These are phyloP conservation scores for Arctostaphylos glauca DNA, from an alignment of 148 eudicot genomes.

Conservation along the genomic window DNA sequence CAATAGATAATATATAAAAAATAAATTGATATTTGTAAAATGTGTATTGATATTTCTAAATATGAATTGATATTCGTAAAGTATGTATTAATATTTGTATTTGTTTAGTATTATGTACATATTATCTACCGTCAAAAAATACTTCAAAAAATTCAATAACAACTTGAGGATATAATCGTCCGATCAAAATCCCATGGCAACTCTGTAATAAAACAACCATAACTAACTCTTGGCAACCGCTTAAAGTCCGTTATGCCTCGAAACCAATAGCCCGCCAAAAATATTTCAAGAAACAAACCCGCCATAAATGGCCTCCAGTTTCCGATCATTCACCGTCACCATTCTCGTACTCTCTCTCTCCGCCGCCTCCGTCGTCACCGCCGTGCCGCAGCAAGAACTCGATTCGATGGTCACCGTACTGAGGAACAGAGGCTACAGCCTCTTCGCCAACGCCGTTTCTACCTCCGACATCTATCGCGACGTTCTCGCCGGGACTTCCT, in stretches of 20 bases:
- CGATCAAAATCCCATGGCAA: too few relatives aligned
- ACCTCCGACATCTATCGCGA: constrained; percentile 25
- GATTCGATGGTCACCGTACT: constrained; percentile 7
- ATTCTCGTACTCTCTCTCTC: not conserved
- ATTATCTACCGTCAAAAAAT: too few relatives aligned
- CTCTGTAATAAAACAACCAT: too few relatives aligned
- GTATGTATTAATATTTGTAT: too few relatives aligned
- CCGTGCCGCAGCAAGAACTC: constrained; percentile 17
- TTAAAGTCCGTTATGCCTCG: not conserved
- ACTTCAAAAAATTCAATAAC: too few relatives aligned
- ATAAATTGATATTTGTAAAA: too few relatives aligned
- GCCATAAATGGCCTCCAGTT: not conserved
- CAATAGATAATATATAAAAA: too few relatives aligned
- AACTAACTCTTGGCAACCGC: not conserved
- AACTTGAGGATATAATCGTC: too few relatives aligned
- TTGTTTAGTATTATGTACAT: too few relatives aligned
- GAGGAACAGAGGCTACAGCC: constrained; percentile 22
- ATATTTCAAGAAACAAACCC: not conserved
- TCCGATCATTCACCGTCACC: not conserved
- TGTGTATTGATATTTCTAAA: too few relatives aligned
- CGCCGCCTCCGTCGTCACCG: constrained; percentile 11
- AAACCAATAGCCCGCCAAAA: not conserved
- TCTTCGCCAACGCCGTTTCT: constrained; percentile 26
- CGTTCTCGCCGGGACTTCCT: constrained; percentile 13
- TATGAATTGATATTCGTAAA: too few relatives aligned